Percentiles rank a stretch among this genome's conserved stretches.
These are phyloP conservation scores for Botrytis medusae DNA, from an alignment of 2,329 filamentous ascomycete species.

Conservation along the genomic window DNA sequence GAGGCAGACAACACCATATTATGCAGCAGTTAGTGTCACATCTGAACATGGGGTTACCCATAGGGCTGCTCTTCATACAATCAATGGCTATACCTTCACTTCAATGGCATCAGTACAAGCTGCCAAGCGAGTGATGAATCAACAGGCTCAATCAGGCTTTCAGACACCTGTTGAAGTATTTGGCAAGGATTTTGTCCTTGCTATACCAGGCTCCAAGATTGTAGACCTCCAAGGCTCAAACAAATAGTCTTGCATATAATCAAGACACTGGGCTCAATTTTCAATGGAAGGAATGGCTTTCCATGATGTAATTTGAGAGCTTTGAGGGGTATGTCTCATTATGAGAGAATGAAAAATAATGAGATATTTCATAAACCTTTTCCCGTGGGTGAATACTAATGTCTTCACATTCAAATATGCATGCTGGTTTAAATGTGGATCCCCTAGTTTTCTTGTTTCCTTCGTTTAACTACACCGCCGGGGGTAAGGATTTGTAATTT, in stretches of 20 bases:
- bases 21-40: neutral
- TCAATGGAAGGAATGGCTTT: neutral
- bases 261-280: neutral
- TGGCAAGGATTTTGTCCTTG: neutral
- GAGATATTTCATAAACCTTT: neutral
- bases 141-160: neutral
- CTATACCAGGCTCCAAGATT: neutral
- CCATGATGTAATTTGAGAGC: neutral
- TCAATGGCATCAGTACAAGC: neutral
- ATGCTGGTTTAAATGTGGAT: neutral
- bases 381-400: neutral
- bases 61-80: neutral
- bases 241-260: neutral
- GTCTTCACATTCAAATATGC: neutral
- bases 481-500: neutral
- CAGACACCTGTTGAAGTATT: neutral
- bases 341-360: neutral
- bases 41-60: neutral
- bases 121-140: neutral
- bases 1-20: neutral
- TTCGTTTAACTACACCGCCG: neutral
- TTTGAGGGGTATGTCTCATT: neutral
- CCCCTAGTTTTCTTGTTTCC: fast-evolving
- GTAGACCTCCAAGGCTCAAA: neutral
- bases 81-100: neutral